phyloP scores from a whole-genome alignment of 768 basidiomycete species.

The Lanmaoa rubissima region DNA sequence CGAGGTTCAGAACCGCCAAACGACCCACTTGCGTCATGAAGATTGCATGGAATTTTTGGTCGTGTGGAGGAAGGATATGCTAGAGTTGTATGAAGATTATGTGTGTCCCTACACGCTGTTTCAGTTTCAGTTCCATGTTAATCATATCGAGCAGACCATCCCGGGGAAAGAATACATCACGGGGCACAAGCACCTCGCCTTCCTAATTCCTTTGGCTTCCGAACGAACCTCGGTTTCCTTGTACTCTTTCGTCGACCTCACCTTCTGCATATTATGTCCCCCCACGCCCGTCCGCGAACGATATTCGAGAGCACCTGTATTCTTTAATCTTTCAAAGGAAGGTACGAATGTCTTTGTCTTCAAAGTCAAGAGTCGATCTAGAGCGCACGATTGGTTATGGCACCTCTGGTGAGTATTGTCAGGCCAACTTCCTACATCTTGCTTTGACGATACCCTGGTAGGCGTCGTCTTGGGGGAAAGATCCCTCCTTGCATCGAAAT shows the following conservation, averaged over 20 bases:
- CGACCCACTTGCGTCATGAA: constrained; percentile 57
- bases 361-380: constrained; percentile 72
- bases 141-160: constrained; percentile 41
- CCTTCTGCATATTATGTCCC: constrained; percentile 73
- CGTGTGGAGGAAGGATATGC: constrained; percentile 69
- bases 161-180: constrained; percentile 66
- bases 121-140: background rate
- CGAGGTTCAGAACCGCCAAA: constrained; percentile 65
- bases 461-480: constrained; percentile 70
- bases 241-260: constrained; percentile 84
- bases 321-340: constrained; percentile 50
- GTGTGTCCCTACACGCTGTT: constrained; percentile 43
- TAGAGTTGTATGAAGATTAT: constrained; percentile 87
- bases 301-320: constrained; percentile 42
- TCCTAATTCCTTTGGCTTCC: constrained; percentile 68
- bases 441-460: constrained; percentile 27
- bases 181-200: constrained; percentile 77
- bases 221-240: constrained; percentile 70
- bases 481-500: constrained; percentile 72
- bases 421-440: background rate
- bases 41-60: constrained; percentile 84
- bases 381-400: constrained; percentile 91
- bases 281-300: constrained; percentile 46
- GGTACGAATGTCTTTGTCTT: constrained; percentile 88
- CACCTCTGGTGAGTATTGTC: constrained; percentile 61